Evolutionary conservation across 2,329 filamentous ascomycete species (phyloP).

Genomic region (Aureobasidium sp.): DNA sequence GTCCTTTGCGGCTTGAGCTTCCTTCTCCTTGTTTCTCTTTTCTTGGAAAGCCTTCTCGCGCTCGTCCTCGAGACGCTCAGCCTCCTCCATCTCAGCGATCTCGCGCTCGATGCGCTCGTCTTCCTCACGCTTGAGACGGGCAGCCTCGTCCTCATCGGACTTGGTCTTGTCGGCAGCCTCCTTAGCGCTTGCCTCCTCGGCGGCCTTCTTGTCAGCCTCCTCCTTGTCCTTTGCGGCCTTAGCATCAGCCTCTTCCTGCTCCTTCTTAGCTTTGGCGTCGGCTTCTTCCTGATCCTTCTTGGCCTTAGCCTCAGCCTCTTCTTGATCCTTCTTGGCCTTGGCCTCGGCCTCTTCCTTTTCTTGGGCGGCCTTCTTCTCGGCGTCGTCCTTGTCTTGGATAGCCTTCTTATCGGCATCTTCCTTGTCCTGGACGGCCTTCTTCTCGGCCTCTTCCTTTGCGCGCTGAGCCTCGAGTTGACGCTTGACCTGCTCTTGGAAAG

Average conservation of each 20-base stretch:
- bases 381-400: conserved; percentile 37
- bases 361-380: conserved; percentile 43
- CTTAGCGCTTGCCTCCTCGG: conserved; percentile 15
- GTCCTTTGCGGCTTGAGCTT: conserved; percentile 41
- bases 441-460: conserved; percentile 29
- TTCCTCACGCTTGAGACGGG: conserved; percentile 28
- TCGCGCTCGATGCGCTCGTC: conserved; percentile 44
- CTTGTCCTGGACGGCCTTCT: conserved; percentile 13
- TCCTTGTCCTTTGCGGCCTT: conserved; percentile 23
- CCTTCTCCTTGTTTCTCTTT: conserved; percentile 55
- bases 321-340: background rate
- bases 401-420: conserved; percentile 15
- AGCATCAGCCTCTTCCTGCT: conserved; percentile 24
- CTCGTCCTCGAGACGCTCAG: conserved; percentile 45
- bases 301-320: background rate
- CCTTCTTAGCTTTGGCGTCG: conserved; percentile 27
- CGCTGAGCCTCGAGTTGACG: conserved; percentile 32
- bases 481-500: conserved; percentile 62
- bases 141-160: conserved; percentile 22
- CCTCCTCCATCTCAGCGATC: conserved; percentile 53
- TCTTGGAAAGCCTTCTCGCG: conserved; percentile 64
- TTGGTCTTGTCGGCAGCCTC: conserved; percentile 20
- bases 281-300: conserved; percentile 26
- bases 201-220: conserved; percentile 20
- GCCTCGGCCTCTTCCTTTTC: conserved; percentile 23